These are phyloP conservation scores for Magnolia changhungtana DNA, from an alignment of 164 flowering plant genomes.

Conservation along the genomic window DNA sequence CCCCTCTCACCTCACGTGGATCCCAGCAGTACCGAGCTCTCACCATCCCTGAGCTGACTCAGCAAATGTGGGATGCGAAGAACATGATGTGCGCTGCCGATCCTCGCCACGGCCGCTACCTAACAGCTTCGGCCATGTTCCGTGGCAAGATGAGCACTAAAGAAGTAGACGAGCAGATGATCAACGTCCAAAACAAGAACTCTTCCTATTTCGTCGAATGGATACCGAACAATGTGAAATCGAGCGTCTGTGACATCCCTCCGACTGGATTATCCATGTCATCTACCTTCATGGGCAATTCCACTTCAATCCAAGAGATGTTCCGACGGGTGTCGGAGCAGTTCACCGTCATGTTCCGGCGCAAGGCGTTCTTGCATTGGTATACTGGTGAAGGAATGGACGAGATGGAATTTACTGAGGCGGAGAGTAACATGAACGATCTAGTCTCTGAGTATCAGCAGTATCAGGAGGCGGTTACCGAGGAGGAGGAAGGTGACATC, in stretches of 20 bases:
- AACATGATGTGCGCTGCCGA: conserved; percentile 86
- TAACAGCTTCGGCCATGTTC: conserved; percentile 73
- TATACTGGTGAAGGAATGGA: conserved; percentile 77
- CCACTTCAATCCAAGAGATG: conserved; percentile 70
- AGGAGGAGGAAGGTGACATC: conserved; percentile 32
- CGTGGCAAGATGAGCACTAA: conserved; percentile 72
- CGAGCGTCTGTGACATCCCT: conserved; percentile 65
- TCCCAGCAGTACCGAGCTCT: conserved; percentile 64
- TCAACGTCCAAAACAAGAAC: conserved; percentile 69
- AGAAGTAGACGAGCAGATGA: conserved; percentile 69
- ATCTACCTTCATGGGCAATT: conserved; percentile 64
- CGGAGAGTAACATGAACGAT: conserved; percentile 75
- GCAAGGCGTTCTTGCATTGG: conserved; percentile 77
- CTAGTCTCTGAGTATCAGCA: conserved; percentile 74
- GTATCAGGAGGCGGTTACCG: conserved; percentile 57
- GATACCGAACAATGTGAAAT: conserved; percentile 72
- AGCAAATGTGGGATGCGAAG: conserved; percentile 73
- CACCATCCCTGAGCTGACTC: conserved; percentile 72
- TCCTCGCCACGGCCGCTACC: conserved; percentile 67
- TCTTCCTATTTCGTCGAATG: conserved; percentile 74
- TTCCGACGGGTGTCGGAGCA: conserved; percentile 61
- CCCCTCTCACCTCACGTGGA: conserved; percentile 59
- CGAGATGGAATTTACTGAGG: conserved; percentile 75
- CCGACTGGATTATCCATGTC: conserved; percentile 62
- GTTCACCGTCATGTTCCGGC: conserved; percentile 63